phyloP scores from a whole-genome alignment of 163 green algal species.

The Chlorella variabilis region DNA sequence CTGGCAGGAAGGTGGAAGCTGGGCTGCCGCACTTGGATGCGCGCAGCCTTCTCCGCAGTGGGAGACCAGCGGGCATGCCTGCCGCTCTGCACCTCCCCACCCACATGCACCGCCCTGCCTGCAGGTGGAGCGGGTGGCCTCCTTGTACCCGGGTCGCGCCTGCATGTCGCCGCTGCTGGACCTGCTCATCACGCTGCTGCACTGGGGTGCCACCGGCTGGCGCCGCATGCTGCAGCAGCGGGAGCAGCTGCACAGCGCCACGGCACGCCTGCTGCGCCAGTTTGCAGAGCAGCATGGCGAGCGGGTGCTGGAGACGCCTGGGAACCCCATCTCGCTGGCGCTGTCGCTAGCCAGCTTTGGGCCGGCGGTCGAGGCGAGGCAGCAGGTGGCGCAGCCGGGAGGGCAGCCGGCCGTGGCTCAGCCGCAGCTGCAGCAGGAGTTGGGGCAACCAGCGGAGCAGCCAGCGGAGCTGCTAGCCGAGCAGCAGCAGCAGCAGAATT shows the following conservation, averaged over 20 bases:
- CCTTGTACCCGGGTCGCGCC: conserved; percentile 88
- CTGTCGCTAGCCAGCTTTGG: conserved; percentile 78
- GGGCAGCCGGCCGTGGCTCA: neutral
- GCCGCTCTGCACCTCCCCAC: no score
- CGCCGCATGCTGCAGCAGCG: conserved; percentile 70
- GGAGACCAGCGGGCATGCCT: no score
- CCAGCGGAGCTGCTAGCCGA: neutral
- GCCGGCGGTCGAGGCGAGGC: neutral
- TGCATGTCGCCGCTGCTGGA: conserved; percentile 83
- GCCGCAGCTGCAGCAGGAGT: neutral
- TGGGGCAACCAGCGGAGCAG: no score
- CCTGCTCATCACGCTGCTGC: conserved; percentile 94
- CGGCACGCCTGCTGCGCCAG: conserved; percentile 39
- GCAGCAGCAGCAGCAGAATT: neutral
- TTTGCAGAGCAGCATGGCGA: conserved; percentile 69
- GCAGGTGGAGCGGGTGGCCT: conserved; percentile 75
- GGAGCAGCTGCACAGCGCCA: conserved; percentile 66
- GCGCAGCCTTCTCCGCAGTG: no score
- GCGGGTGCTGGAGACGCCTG: conserved; percentile 81
- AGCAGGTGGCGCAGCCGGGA: no score
- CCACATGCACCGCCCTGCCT: no score
- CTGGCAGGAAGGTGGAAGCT: no score
- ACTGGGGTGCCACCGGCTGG: conserved; percentile 87
- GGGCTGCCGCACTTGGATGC: no score
- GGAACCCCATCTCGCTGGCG: conserved; percentile 93